A percentile compares a stretch with the other conserved stretches of the same genome.
phyloP scores from a whole-genome alignment of 2,329 filamentous ascomycete genomes.

The Aureobasidium sp. region DNA sequence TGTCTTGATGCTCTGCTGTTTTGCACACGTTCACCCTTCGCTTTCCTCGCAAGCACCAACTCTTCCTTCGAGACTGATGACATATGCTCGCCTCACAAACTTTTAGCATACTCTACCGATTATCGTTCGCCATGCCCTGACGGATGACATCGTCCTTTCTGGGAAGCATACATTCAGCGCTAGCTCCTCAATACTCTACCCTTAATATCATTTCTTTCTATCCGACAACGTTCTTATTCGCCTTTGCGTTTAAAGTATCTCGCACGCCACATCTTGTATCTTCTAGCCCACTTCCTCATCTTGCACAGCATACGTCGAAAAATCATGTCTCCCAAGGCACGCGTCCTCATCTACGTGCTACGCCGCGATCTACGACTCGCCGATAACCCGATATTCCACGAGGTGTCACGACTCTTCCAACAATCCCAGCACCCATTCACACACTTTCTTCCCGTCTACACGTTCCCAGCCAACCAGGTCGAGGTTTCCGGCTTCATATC shows the following conservation, averaged over 20 bases:
- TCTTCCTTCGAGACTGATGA: conserved; percentile 3
- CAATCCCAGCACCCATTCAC: conserved; percentile 44
- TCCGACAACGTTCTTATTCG: background rate
- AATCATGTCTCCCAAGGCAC: conserved; percentile 11
- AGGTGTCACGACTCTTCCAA: conserved; percentile 42
- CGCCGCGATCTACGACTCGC: conserved; percentile 65
- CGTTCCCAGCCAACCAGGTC: conserved; percentile 63
- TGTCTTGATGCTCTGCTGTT: conserved; percentile 6
- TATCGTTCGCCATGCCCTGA: conserved; percentile 5
- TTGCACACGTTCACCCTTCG: background rate
- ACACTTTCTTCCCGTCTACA: conserved; percentile 64
- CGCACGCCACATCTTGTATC: background rate
- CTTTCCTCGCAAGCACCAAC: background rate
- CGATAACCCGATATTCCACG: conserved; percentile 68
- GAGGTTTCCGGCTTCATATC: conserved; percentile 69
- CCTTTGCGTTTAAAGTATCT: background rate
- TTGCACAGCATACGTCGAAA: background rate
- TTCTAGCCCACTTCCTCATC: background rate
- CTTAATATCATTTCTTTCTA: background rate
- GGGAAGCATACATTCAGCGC: background rate
- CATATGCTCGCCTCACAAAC: conserved; percentile 1
- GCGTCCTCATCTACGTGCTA: conserved; percentile 61
- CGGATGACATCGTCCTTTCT: conserved; percentile 8
- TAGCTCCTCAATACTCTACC: background rate
- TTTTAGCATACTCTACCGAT: background rate